Evolutionary conservation across 257 asterid species (phyloP).

Genomic region (Misopates orontium): DNA sequence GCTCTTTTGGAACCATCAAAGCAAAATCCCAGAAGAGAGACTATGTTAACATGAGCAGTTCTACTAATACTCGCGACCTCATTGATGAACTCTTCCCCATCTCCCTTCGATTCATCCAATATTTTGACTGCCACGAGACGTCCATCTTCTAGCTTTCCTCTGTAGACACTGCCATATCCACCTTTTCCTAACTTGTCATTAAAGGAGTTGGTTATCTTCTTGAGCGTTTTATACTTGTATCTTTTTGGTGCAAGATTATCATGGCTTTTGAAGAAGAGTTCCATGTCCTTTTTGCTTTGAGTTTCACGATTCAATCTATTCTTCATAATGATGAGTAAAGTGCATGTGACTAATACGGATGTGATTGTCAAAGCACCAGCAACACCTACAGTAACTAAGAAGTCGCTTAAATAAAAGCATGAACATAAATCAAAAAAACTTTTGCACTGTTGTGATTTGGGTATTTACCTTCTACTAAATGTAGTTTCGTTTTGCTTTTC

Average conservation of each 20-base stretch:
- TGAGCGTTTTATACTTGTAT: conserved; percentile 27
- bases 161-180: conserved; percentile 38
- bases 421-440: too few relatives aligned
- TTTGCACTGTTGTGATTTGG: too few relatives aligned
- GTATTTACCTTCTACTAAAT: too few relatives aligned
- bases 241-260: conserved; percentile 25
- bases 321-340: too few relatives aligned
- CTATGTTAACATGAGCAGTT: conserved; percentile 45
- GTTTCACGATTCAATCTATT: not conserved
- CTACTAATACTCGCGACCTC: conserved; percentile 44
- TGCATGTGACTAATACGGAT: too few relatives aligned
- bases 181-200: conserved; percentile 37
- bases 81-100: conserved; percentile 43
- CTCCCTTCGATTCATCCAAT: conserved; percentile 20
- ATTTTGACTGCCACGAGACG: conserved; percentile 39
- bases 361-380: too few relatives aligned
- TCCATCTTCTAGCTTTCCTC: conserved; percentile 31
- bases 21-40: conserved; percentile 46
- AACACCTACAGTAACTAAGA: too few relatives aligned
- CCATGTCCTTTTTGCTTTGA: not conserved
- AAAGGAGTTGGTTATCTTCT: conserved; percentile 32
- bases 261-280: not conserved
- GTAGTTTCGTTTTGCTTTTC: too few relatives aligned
- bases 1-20: conserved; percentile 34
- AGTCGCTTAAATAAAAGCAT: too few relatives aligned